These are phyloP conservation scores for Yamadazyma dendronema DNA, from an alignment of 1,139 yeast species.

Conservation along the genomic window DNA sequence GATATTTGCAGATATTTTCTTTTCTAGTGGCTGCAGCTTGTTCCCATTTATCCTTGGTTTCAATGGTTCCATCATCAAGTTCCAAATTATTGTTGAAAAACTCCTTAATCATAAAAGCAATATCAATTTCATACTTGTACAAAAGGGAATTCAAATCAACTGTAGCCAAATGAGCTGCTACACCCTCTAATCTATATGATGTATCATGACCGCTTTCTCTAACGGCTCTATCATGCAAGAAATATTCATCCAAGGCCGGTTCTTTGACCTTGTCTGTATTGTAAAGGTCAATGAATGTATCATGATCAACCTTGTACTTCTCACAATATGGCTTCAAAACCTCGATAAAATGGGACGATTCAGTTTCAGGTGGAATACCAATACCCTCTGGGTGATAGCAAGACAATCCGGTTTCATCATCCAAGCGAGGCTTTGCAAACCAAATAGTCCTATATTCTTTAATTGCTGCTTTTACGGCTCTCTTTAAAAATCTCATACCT, in stretches of 20 bases:
- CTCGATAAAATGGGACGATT: constrained; percentile 79
- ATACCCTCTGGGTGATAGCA: constrained; percentile 87
- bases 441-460: constrained; percentile 84
- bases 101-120: constrained; percentile 60
- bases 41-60: constrained; percentile 60
- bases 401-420: constrained; percentile 75
- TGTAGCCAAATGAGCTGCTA: constrained; percentile 86
- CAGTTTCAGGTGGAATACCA: constrained; percentile 97
- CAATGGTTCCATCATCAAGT: constrained; percentile 29
- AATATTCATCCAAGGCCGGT: constrained; percentile 82
- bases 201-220: constrained; percentile 98
- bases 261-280: constrained; percentile 66
- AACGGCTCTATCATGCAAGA: constrained; percentile 91
- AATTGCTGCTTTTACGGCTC: constrained; percentile 76
- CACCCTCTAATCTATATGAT: constrained; percentile 83
- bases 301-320: constrained; percentile 58
- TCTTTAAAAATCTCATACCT: constrained; percentile 57
- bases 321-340: constrained; percentile 67
- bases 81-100: constrained; percentile 53
- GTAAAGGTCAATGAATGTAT: constrained; percentile 71
- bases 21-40: constrained; percentile 55
- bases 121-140: constrained; percentile 88
- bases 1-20: constrained; percentile 57
- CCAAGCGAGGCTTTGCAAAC: constrained; percentile 73
- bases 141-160: constrained; percentile 84